phyloP scores from a whole-genome alignment of 257 asterid species.

The Linderniella brevidens region DNA sequence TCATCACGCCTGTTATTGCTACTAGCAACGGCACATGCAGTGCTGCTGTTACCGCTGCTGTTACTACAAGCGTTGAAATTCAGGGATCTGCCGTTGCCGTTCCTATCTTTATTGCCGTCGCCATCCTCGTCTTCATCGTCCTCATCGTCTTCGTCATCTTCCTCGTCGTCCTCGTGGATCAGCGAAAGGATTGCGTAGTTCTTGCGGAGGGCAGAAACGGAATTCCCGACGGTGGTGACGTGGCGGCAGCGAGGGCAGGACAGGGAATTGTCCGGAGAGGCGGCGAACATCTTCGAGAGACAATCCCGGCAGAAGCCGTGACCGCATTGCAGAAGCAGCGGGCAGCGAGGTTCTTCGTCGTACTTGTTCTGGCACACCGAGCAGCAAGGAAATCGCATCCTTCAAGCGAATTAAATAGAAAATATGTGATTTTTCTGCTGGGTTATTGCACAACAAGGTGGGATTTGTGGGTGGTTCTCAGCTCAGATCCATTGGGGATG shows the following conservation, averaged over 20 bases:
- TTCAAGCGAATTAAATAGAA: background rate
- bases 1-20: conserved; percentile 24
- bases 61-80: conserved; percentile 11
- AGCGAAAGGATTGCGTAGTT: conserved; percentile 62
- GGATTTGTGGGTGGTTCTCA: too few species aligned
- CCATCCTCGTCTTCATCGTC: conserved; percentile 9
- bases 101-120: conserved; percentile 15
- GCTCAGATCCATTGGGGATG: too few species aligned
- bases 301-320: conserved; percentile 95
- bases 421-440: background rate
- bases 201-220: conserved; percentile 71
- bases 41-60: conserved; percentile 14
- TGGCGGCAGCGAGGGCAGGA: conserved; percentile 98
- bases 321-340: conserved; percentile 95
- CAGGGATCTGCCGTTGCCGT: conserved; percentile 4
- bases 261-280: conserved; percentile 50
- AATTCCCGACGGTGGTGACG: conserved; percentile 78
- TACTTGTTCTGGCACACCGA: conserved; percentile 84
- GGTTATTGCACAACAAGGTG: conserved; percentile 2
- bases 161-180: conserved; percentile 58
- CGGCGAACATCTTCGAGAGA: conserved; percentile 70
- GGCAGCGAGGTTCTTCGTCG: conserved; percentile 89
- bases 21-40: conserved; percentile 13
- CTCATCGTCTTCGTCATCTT: conserved; percentile 50
- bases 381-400: conserved; percentile 73